Percentiles rank a stretch among this genome's conserved stretches.
Conservation (phyloP, 2,329 filamentous ascomycete genomes). For the Cercospora beticola region DNA sequence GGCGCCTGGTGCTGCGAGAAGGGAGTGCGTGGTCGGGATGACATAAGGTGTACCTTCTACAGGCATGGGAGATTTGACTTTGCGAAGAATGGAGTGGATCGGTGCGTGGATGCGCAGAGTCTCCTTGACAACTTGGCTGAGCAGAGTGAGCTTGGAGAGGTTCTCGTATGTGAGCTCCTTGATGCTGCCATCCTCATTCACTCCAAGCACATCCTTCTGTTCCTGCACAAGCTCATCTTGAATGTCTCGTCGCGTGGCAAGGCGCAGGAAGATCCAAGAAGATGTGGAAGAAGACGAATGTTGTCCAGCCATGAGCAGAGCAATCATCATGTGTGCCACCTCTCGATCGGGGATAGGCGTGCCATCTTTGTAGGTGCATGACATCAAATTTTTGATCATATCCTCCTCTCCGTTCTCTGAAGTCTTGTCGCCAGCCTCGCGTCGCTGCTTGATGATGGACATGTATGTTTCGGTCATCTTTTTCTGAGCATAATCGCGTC, state of each 20-base stretch:
- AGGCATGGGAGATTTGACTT: slow-evolving; percentile 83
- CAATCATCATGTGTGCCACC: slow-evolving; percentile 91
- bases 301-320: slow-evolving; percentile 86
- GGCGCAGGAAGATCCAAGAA: slow-evolving; percentile 79
- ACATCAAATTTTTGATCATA: slow-evolving; percentile 91
- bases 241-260: slow-evolving; percentile 74
- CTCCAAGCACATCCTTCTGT: slow-evolving; percentile 70
- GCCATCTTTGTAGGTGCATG: slow-evolving; percentile 80
- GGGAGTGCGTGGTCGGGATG: slow-evolving; percentile 74
- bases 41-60: slow-evolving; percentile 80
- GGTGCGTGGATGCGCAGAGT: slow-evolving; percentile 87
- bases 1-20: slow-evolving; percentile 83
- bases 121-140: slow-evolving; percentile 84
- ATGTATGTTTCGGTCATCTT: slow-evolving; percentile 81
- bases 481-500: slow-evolving; percentile 73
- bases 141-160: slow-evolving; percentile 74
- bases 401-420: slow-evolving; percentile 52
- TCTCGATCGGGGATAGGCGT: slow-evolving; percentile 76
- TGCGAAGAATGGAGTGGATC: slow-evolving; percentile 92
- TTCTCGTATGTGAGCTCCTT: slow-evolving; percentile 75
- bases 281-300: slow-evolving; percentile 83
- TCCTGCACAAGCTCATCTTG: slow-evolving; percentile 81
- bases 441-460: slow-evolving; percentile 74
- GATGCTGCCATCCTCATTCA: slow-evolving; percentile 55
- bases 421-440: slow-evolving; percentile 46